Base-by-base conservation (phyloP, 2,329 filamentous ascomycete genomes). In the Pyrenophora tritici-repentis region DNA sequence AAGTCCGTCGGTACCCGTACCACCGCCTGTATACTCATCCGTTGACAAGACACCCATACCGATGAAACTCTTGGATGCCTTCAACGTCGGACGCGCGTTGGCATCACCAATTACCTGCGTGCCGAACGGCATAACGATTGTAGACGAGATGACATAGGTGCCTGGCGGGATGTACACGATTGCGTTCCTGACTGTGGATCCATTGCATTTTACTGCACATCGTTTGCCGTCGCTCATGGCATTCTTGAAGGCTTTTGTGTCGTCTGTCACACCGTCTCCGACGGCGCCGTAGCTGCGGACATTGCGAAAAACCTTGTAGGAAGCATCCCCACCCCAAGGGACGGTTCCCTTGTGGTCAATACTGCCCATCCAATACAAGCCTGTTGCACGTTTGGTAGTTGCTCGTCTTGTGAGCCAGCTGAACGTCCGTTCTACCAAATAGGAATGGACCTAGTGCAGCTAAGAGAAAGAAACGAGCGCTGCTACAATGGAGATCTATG, bases 151-250 rank as follows among this genome's bases (percentile, higher is more conserved):
- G 18, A n/a, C 14, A 31, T 44, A 44, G 12, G 42, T 44, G n/a
- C 42, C 42, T 7, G 42, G 32, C 5, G 42, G 42, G 7, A 44
- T 14, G 20, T 44, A 44, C 8, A 44, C 17, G n/a, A 44, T 14
- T 20, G 42, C 42, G 8, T 13, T 13, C 33, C 37, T 36, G 17
- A 13, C 13, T 4, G 42, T 44, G 9, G 33, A 26, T 12, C 42
- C 42, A n/a, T n/a, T 18, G n/a, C 32, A 36, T 9, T 37, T 17
- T 13, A 14, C 22, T 6, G 32, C 42, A 13, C 42, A 36, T 7
- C 42, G 32, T 8, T 26, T 37, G 3, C 42, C 42, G 29, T 36
- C 33, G 22, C 6, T 24, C 6, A 44, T 44, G 12, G 42, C 42
- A 12, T 8, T 17, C 12, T 44, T 22, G 18, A 44, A 24, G 6